Conservation (phyloP, 345 rosid species). For the Brassica carinata region DNA sequence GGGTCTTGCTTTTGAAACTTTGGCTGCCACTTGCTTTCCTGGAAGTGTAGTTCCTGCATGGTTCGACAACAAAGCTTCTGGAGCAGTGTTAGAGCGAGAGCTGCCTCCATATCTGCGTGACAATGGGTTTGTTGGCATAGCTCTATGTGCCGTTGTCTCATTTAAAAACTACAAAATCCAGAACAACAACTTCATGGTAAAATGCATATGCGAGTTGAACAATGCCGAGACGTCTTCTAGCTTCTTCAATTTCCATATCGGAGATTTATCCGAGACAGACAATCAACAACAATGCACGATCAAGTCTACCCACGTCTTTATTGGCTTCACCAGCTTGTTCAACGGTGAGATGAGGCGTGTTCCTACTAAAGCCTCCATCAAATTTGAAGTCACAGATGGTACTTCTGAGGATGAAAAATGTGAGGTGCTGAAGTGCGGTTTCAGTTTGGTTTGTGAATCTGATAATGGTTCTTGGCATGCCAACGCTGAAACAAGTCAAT, state of each 20-base stretch:
- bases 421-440: slow-evolving; percentile 19
- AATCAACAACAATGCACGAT: neutral
- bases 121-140: neutral
- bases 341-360: neutral
- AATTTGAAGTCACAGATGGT: slow-evolving; percentile 12
- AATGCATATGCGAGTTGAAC: slow-evolving; percentile 14
- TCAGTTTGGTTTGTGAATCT: slow-evolving; percentile 7
- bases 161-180: neutral
- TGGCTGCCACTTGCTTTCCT: slow-evolving; percentile 23
- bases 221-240: neutral
- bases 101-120: neutral
- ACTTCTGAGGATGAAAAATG: neutral
- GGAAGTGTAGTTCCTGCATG: slow-evolving; percentile 24
- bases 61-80: slow-evolving; percentile 13
- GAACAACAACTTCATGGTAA: slow-evolving; percentile 5
- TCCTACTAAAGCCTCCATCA: slow-evolving; percentile 13
- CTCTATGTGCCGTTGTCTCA: slow-evolving; percentile 23
- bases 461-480: slow-evolving; percentile 4
- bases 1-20: slow-evolving; percentile 11
- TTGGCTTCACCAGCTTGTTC: slow-evolving; percentile 22
- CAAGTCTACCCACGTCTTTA: slow-evolving; percentile 14
- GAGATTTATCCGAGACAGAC: slow-evolving; percentile 8
- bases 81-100: slow-evolving; percentile 2
- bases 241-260: neutral
- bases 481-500: neutral